Evolutionary conservation across 768 basidiomycete species (phyloP).

Genomic region (Rhizopogon roseolus): DNA sequence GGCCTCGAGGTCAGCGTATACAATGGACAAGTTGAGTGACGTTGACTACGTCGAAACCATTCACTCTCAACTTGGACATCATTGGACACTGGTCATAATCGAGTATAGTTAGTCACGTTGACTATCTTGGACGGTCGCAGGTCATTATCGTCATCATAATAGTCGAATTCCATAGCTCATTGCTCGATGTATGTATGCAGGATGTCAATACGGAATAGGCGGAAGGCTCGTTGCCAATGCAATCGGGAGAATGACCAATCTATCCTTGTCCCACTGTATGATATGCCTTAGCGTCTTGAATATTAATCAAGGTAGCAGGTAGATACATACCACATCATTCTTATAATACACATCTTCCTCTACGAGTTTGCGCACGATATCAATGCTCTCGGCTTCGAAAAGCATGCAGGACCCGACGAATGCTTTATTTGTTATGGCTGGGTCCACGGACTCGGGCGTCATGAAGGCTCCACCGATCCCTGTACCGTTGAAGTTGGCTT

Average conservation of each 20-base stretch:
- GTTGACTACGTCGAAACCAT: no score
- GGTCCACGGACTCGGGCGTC: slow-evolving; percentile 48
- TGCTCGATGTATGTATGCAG: background rate
- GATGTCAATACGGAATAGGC: slow-evolving; percentile 3
- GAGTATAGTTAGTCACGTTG: no score
- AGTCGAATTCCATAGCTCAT: background rate
- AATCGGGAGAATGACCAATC: slow-evolving; percentile 46
- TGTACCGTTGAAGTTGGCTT: slow-evolving; percentile 16
- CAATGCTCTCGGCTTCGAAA: slow-evolving; percentile 48
- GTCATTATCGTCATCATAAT: no score
- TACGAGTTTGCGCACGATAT: slow-evolving; percentile 28
- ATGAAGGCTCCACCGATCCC: slow-evolving; percentile 55
- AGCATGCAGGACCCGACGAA: slow-evolving; percentile 56
- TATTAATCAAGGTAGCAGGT: background rate
- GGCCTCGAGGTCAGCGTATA: no score
- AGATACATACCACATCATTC: slow-evolving; percentile 16
- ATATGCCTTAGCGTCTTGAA: background rate
- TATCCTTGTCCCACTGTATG: slow-evolving; percentile 55
- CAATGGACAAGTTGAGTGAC: no score
- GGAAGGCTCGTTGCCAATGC: slow-evolving; percentile 22
- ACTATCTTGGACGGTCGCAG: no score
- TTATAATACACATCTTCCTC: slow-evolving; percentile 20
- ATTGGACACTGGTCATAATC: no score
- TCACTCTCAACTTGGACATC: no score
- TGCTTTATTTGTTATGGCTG: slow-evolving; percentile 45